Evolutionary conservation across 192 early-diverging fungal species (phyloP), one percentile per base, ranked within the genome.

Genomic region (Rhizoclosmatium globosum): DNA sequence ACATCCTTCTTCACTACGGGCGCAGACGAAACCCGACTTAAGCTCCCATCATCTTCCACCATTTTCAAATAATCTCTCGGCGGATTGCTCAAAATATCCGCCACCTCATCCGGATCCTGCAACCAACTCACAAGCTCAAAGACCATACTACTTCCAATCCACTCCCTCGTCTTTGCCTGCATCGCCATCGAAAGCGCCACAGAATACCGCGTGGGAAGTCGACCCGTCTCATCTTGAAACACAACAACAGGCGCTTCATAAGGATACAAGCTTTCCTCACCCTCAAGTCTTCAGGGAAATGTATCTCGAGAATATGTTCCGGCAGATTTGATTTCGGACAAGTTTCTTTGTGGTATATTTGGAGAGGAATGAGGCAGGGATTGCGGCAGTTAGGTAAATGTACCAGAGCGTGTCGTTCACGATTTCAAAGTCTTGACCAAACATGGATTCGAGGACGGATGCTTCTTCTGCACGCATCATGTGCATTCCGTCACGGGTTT

Each of bases 401-500:
- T 64, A 56, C 41, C 65, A 74, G 0, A 17, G 66, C 7, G 59
- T 53, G 46, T 45, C 39, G 45, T 47, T 72, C 19, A 71, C 80
- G 2, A 68, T 68, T 46, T 82, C 75, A 73, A 91, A 92, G 15
- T 85, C 83, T n/a, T 83, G 79, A 23, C 85, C 89, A 71, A 89
- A 93, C 47, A 93, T 92, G 11, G 91, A 84, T 72, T 86, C 87
- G 13, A 93, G 77, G 1, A 88, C 89, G 19, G 84, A 62, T 56
- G 85, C 85, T 83, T 95, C 94, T 59, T 94, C 92, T 15, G 88
- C 79, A n/a, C 81, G 64, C 21, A 21, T 56, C 44, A 62, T n/a
- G 3, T 86, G 84, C 19, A 87, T 70, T 11, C 83, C 83, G 31
- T 78, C 44, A 64, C 38, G 45, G 3, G 72, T 19, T 47, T 47